Conservation (phyloP, 2,329 filamentous ascomycete species). For the Diaporthe sp. region DNA sequence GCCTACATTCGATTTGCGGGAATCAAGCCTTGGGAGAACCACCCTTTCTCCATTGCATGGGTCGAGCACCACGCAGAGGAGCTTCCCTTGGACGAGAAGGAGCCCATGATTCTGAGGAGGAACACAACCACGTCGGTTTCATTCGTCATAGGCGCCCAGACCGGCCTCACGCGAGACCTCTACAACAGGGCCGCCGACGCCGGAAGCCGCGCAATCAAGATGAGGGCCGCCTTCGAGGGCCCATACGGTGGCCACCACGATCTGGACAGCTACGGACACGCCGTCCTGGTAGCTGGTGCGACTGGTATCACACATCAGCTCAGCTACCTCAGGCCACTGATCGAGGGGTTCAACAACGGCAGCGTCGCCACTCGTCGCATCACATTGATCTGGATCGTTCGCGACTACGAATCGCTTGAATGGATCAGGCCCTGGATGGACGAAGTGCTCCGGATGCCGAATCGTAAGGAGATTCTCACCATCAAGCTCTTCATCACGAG, state of each 20-base stretch:
- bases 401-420: slow-evolving; percentile 88
- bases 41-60: slow-evolving; percentile 86
- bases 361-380: slow-evolving; percentile 86
- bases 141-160: slow-evolving; percentile 89
- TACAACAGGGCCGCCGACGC: slow-evolving; percentile 76
- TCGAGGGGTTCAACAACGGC: slow-evolving; percentile 76
- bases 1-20: slow-evolving; percentile 80
- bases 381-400: slow-evolving; percentile 92
- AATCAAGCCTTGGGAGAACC: slow-evolving; percentile 78
- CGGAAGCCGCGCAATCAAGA: slow-evolving; percentile 67
- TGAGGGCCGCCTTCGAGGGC: slow-evolving; percentile 86
- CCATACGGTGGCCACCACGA: slow-evolving; percentile 89
- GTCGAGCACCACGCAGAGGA: slow-evolving; percentile 66
- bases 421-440: slow-evolving; percentile 94
- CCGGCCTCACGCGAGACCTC: slow-evolving; percentile 87
- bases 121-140: slow-evolving; percentile 72
- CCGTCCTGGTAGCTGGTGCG: slow-evolving; percentile 90
- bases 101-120: slow-evolving; percentile 48
- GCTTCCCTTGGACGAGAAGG: slow-evolving; percentile 58
- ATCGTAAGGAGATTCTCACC: slow-evolving; percentile 84
- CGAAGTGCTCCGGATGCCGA: slow-evolving; percentile 80
- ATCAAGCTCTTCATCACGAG: slow-evolving; percentile 93
- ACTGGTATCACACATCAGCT: slow-evolving; percentile 97
- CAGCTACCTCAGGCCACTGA: slow-evolving; percentile 84
- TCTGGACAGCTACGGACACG: slow-evolving; percentile 92